Evolutionary conservation across 139 green algal genomes (phyloP), one percentile per base, ranked within the genome.

Genomic region (Astrephomene gubernaculifera): DNA sequence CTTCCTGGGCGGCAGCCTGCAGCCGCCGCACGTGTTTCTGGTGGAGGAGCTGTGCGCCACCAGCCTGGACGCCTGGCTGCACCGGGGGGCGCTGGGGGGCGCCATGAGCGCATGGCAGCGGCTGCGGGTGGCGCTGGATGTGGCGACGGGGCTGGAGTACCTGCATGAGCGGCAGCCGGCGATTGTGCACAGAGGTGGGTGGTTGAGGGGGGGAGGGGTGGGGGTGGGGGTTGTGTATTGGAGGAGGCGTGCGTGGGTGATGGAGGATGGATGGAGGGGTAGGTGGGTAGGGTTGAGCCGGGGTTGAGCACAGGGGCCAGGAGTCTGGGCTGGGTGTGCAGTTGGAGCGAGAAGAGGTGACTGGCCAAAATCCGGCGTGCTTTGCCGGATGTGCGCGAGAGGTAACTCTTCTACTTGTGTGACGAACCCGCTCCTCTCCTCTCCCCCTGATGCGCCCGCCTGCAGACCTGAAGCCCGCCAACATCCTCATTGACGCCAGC

Each of bases 1-100:
- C 38, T 88, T 91, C 61, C 80, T 78, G 45, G 86, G 86, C 0
- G 86, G 81, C 38, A 85, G 57, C 35, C 57, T 90, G 12, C 78
- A 79, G 41, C 63, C 69, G 31, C 86, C 86, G 24, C 19, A 86
- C 35, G 86, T 88, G 35, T 90, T 90, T 41, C 45, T 87, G 24
- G 25, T 90, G 0, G 68, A 54, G 67, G 75, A 91, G 87, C 78
- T 89, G 38, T 84, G 78, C 31, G 31, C 21, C 10, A 29, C 4
- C 7, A 67, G 43, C 2, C 78, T 84, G 63, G 78, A 84, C 43
- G 43, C 63, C 8, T 65, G 78, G 63, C 17, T 84, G 5, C 78
- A 84, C 54, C 2, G 2, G n/a, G 24, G 52, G 4, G 54, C 38
- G 8, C 21, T 4, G 4, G 8, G 36, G 33, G 2, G 22, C 36